Evolutionary conservation across 768 basidiomycete species (phyloP).

Genomic region (Serendipita indica): DNA sequence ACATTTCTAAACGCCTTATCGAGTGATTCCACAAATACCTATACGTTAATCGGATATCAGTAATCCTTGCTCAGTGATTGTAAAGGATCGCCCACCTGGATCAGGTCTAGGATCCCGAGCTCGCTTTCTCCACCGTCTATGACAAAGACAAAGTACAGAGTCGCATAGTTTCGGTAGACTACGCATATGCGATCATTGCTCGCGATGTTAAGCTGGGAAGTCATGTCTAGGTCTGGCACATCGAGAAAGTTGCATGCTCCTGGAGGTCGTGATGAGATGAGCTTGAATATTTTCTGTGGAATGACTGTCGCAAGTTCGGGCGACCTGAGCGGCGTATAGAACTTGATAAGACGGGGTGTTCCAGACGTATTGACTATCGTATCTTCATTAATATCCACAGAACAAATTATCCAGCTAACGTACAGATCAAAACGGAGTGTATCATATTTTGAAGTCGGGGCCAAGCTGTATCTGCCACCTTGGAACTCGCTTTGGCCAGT

Average conservation of each 20-base stretch:
- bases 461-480: background rate
- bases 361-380: slow-evolving; percentile 83
- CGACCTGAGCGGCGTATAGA: slow-evolving; percentile 66
- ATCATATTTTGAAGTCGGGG: background rate
- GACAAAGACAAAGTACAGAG: slow-evolving; percentile 92
- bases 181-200: slow-evolving; percentile 55
- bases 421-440: background rate
- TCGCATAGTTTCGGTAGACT: slow-evolving; percentile 91
- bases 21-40: slow-evolving; percentile 96
- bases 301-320: slow-evolving; percentile 22
- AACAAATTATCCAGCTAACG: background rate
- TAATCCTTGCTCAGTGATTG: too few relatives aligned
- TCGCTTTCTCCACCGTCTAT: slow-evolving; percentile 95
- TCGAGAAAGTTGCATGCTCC: slow-evolving; percentile 94
- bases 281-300: slow-evolving; percentile 78
- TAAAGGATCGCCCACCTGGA: slow-evolving; percentile 69
- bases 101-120: slow-evolving; percentile 86
- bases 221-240: slow-evolving; percentile 65
- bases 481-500: background rate
- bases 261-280: slow-evolving; percentile 66
- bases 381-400: slow-evolving; percentile 11
- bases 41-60: slow-evolving; percentile 6
- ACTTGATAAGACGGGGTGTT: slow-evolving; percentile 69
- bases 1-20: slow-evolving; percentile 97
- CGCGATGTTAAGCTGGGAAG: slow-evolving; percentile 37